Evolutionary conservation across 768 basidiomycete genomes (phyloP).

Genomic region (Boletus edulis): DNA sequence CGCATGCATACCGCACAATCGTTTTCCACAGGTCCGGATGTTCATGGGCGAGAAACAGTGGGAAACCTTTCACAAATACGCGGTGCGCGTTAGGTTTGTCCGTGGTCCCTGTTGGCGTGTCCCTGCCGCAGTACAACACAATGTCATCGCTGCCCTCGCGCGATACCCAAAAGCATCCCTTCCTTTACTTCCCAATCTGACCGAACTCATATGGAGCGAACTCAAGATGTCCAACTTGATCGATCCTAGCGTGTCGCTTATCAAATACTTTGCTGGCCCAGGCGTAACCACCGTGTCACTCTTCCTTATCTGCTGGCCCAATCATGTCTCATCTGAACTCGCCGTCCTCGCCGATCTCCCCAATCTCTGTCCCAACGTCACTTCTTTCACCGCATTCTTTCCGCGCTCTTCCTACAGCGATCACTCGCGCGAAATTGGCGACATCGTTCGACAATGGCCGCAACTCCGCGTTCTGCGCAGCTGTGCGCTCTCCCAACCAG

Average conservation of each 20-base stretch:
- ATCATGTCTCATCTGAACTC: constrained; percentile 18
- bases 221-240: constrained; percentile 22
- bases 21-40: constrained; percentile 14
- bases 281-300: constrained; percentile 18
- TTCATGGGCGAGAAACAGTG: constrained; percentile 29
- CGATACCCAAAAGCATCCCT: constrained; percentile 9
- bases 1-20: neutral
- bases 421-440: constrained; percentile 25
- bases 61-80: constrained; percentile 22
- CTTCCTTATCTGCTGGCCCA: constrained; percentile 24
- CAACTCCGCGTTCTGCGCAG: constrained; percentile 14
- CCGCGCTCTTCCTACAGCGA: constrained; percentile 28
- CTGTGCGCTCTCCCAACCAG: constrained; percentile 20
- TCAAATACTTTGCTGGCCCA: constrained; percentile 25
- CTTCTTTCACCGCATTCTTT: constrained; percentile 24
- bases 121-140: constrained; percentile 12
- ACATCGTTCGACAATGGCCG: constrained; percentile 21
- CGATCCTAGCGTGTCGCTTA: constrained; percentile 24
- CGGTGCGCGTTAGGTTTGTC: constrained; percentile 21
- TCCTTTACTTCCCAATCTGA: constrained; percentile 28
- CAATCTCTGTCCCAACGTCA: constrained; percentile 24
- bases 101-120: constrained; percentile 24
- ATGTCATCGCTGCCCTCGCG: constrained; percentile 17
- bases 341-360: constrained; percentile 21
- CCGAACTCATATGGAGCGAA: constrained; percentile 23